phyloP scores from a whole-genome alignment of 148 eudicot species.

The Fagopyrum tataricum region DNA sequence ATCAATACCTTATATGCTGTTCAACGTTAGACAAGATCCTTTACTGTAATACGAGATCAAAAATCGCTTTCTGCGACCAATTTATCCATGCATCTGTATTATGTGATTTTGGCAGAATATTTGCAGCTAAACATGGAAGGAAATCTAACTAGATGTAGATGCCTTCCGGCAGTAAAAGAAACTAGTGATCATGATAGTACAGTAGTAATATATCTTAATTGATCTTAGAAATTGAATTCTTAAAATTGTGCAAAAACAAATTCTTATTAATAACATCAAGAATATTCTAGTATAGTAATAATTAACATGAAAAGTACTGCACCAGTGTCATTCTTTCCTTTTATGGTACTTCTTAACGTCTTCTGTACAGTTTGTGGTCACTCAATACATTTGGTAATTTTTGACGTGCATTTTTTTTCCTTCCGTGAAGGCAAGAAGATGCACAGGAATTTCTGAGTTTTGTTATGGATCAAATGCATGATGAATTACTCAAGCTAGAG shows the following conservation, averaged over 20 bases:
- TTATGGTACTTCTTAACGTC: not conserved
- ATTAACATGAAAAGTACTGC: not conserved
- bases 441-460: slow-evolving; percentile 95
- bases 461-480: slow-evolving; percentile 92
- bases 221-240: not conserved
- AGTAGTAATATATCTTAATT: not conserved
- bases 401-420: not conserved
- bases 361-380: not conserved
- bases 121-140: not conserved
- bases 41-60: not conserved
- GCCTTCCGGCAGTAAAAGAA: not conserved
- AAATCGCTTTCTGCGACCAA: not conserved
- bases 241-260: not conserved
- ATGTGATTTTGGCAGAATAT: not conserved
- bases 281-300: not conserved
- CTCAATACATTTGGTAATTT: not conserved
- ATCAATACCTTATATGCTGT: not conserved
- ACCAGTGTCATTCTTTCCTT: not conserved
- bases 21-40: not conserved
- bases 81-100: not conserved
- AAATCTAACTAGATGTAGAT: not conserved
- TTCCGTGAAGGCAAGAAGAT: slow-evolving; percentile 84
- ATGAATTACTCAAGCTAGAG: slow-evolving; percentile 84
- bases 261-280: not conserved
- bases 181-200: not conserved